Base-by-base conservation (phyloP, 2,329 filamentous ascomycete species). In the Trichoderma guizhouense region DNA sequence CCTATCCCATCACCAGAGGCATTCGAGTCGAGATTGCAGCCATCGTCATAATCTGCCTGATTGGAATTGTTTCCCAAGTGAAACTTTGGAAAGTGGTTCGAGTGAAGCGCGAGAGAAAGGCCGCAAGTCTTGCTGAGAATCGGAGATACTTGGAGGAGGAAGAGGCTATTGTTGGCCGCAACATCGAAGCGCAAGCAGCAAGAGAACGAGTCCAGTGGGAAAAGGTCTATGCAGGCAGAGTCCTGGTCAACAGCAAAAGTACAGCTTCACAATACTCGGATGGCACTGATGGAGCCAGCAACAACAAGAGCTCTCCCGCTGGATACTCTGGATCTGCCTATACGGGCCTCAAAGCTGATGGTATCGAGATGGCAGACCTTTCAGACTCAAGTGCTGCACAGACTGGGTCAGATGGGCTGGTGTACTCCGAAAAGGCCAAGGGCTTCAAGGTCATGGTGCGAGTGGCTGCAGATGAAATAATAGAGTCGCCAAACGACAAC, bases 1-100 rank as follows among this genome's bases (percentile, higher is more conserved):
- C 92, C 0, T 98, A 97, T 79, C 95, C 95, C 0, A 83, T 97
- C 14, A 98, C 94, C 0, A 92, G 91, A 76, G 93, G 93, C 3
- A 96, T 98, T 71, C 89, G 90, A 51, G 95, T 96, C 15, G 95
- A 98, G 79, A 88, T 94, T 34, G 94, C 93, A 0, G 88, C 89
- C 1, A 92, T 92, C 28, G 83, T 97, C 67, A 87, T 98, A 32
- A 84, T 97, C 24, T 91, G 88, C 72, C 80, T 94, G 11, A 84
- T 93, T 21, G 94, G 95, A 3, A 84, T 97, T 28, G 86, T 97
- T 57, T 97, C 93, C 0, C 95, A 98, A 79, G 84, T 96, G 76
- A 93, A 91, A 76, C 84, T 98, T 15, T 98, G 94, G 94, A 93
- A 90, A 74, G 85, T 97, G 8, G 89, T 97, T 72, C 89, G 90